phyloP scores from a whole-genome alignment of 2,329 filamentous ascomycete species.

The Fusarium keratoplasticum region DNA sequence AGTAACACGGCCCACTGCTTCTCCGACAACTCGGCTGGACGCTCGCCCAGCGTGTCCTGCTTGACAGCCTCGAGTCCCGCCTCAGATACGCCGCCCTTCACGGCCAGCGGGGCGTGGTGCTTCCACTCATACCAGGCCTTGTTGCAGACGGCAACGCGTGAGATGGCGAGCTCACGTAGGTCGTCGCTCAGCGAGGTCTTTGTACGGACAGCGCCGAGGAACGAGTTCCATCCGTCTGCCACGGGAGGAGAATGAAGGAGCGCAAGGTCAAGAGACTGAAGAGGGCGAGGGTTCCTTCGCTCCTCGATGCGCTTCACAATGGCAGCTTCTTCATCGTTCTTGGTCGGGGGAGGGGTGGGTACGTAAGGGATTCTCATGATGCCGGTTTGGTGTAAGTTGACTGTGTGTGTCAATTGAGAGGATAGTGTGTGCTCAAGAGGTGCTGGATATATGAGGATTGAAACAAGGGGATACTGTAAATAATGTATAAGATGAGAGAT shows the following conservation, averaged over 20 bases:
- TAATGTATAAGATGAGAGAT: not conserved
- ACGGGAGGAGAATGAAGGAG: conserved; percentile 80
- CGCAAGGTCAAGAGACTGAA: conserved; percentile 80
- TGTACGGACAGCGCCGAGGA: conserved; percentile 73
- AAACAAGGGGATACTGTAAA: not conserved
- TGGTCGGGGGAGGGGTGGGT: conserved; percentile 60
- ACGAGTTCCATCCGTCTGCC: conserved; percentile 80
- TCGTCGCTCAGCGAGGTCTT: conserved; percentile 62
- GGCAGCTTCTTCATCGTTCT: conserved; percentile 60
- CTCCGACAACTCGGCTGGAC: conserved; percentile 59
- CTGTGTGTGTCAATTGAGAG: not conserved
- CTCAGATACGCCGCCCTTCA: conserved; percentile 66
- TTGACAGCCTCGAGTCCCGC: conserved; percentile 61
- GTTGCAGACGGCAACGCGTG: conserved; percentile 83
- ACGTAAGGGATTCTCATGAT: conserved; percentile 77
- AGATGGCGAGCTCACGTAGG: conserved; percentile 83
- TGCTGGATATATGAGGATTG: not conserved
- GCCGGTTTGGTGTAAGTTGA: conserved; percentile 24
- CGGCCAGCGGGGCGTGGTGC: conserved; percentile 78
- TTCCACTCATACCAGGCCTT: conserved; percentile 88
- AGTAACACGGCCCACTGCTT: conserved; percentile 76
- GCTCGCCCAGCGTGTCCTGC: conserved; percentile 45
- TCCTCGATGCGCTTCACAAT: conserved; percentile 73
- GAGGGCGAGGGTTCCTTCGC: conserved; percentile 74
- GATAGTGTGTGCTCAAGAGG: not conserved